Evolutionary conservation across 495 filamentous ascomycete genomes (phyloP).

Genomic region (Geoglossum glabrum): DNA sequence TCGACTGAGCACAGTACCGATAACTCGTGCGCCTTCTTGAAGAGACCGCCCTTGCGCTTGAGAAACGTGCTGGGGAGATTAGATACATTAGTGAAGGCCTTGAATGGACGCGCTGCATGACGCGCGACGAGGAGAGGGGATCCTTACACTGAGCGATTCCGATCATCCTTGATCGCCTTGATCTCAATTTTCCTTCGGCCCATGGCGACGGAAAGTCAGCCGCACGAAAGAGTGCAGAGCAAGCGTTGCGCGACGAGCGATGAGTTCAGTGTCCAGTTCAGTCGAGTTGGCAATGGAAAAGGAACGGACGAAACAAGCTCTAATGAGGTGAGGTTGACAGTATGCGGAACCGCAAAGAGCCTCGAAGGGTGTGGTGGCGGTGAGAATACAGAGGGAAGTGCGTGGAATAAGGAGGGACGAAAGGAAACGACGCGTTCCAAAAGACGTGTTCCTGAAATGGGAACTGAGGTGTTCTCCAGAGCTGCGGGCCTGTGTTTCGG

Average conservation of each 20-base stretch:
- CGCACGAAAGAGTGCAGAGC: neutral
- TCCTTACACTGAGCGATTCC: conserved; percentile 94
- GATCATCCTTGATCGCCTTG: conserved; percentile 98
- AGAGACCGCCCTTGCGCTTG: conserved; percentile 93
- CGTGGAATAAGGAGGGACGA: neutral
- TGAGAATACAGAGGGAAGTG: neutral
- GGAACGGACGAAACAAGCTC: neutral
- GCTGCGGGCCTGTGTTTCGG: neutral
- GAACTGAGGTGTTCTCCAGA: neutral
- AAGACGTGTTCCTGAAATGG: neutral
- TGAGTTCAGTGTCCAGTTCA: neutral
- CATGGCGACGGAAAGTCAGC: conserved; percentile 21
- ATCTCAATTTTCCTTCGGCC: conserved; percentile 83
- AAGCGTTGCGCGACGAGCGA: neutral
- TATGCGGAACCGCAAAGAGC: neutral
- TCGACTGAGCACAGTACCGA: conserved; percentile 96
- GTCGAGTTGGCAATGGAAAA: neutral
- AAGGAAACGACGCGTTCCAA: neutral
- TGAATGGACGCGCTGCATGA: neutral
- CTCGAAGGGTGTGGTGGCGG: neutral
- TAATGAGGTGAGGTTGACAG: neutral
- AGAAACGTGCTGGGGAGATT: conserved; percentile 58
- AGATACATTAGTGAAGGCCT: conserved; percentile 7
- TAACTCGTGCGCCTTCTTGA: conserved; percentile 98
- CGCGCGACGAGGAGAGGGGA: conserved; percentile 4